Base-by-base conservation (phyloP, 2,329 filamentous ascomycete species). In the Pyricularia sp. region DNA sequence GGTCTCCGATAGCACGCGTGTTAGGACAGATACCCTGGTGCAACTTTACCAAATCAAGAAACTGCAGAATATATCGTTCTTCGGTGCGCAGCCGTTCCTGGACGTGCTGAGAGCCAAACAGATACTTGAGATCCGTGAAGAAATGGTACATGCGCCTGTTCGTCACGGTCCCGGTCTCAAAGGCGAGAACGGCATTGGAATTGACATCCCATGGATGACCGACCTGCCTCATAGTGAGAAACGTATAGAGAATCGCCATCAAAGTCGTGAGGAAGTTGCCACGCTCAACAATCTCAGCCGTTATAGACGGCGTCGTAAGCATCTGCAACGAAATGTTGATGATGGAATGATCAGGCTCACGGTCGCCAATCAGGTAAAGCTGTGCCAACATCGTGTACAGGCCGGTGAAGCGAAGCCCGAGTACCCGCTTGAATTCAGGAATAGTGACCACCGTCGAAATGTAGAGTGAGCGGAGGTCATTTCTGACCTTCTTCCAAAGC, bases 1-100 rank as follows among this genome's bases (percentile, higher is more conserved):
- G 94, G 72, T 97, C 94, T 19, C 93, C 92, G 26, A 97, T 85
- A 2, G 93, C 94, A 67, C 96, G 85, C 60, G 93, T 82, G 71
- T 97, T 99, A 1, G 94, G 94, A 70, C 93, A 97, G 65, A 99
- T 97, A 31, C 94, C 93, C 77, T 99, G 96, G 69, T 97, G 93
- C 60, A 99, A 83, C 75, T 97, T 97, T 68, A 96, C 91, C 19
- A 99, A 81, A 73, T 99, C 96, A 60, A 99, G 80, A 75, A 97
- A 99, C 72, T 99, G 96, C 74, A 96, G 81, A 65, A 97, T 82
- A 71, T 99, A 99, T 66, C 92, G 85, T 64, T 89, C 86, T 74
- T 97, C 92, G 3, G 82, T 87, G 53, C 94, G 86, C 67, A 97
- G 84, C 64, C 88, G 86, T 69, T 91, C 86, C 73, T 96, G 92